Conservation (phyloP, 2,329 filamentous ascomycete species). For the Cladosporium halotolerans region DNA sequence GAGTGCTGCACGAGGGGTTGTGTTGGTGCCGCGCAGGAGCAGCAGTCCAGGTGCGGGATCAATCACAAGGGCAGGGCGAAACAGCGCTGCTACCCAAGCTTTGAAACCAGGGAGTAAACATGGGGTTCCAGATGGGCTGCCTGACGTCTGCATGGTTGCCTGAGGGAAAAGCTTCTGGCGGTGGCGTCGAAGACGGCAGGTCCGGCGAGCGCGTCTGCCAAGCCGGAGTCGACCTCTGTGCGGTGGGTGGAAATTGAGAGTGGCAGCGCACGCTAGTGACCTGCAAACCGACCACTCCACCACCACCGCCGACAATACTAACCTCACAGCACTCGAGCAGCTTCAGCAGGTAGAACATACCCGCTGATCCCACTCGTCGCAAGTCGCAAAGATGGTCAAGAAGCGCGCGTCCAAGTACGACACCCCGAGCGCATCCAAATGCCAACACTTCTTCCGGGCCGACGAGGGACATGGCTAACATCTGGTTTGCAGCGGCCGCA, state of each 20-base stretch:
- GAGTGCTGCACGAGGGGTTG: no score
- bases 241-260: neutral
- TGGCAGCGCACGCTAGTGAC: neutral
- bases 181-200: no score
- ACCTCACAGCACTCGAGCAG: conserved; percentile 14
- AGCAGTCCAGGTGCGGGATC: neutral
- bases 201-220: no score
- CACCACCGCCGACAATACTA: conserved; percentile 11
- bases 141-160: neutral
- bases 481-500: conserved; percentile 67
- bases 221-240: no score
- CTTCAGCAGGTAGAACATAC: conserved; percentile 20
- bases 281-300: neutral
- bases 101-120: neutral
- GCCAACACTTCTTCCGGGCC: conserved; percentile 13
- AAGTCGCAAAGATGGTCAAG: conserved; percentile 65
- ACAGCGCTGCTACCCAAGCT: neutral
- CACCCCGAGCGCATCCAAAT: conserved; percentile 13
- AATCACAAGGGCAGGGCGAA: neutral
- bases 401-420: conserved; percentile 69
- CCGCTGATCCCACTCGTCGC: conserved; percentile 26
- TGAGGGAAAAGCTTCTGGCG: neutral
- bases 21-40: neutral
- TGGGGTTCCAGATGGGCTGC: neutral
- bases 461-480: conserved; percentile 30